Evolutionary conservation across 2,329 filamentous ascomycete genomes (phyloP).

Genomic region (Canariomyces notabilis): DNA sequence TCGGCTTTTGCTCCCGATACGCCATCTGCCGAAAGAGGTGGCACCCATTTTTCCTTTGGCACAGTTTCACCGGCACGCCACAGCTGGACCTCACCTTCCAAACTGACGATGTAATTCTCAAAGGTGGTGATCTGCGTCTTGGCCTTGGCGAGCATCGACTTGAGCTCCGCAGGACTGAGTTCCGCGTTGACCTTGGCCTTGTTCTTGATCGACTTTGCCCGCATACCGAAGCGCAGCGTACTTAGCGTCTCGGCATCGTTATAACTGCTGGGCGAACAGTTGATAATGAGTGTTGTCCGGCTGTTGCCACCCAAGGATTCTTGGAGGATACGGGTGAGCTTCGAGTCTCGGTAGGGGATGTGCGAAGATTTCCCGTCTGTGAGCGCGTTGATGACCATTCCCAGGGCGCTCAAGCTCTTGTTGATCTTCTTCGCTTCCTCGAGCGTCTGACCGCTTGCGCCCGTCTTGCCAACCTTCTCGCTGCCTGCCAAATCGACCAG

Average conservation of each 20-base stretch:
- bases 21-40: conserved; percentile 54
- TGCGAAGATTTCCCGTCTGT: conserved; percentile 97
- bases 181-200: conserved; percentile 99
- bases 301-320: conserved; percentile 97
- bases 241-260: conserved; percentile 93
- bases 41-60: conserved; percentile 83
- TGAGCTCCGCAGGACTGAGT: conserved; percentile 91
- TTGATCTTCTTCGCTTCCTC: conserved; percentile 99
- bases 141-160: conserved; percentile 85
- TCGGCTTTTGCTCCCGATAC: conserved; percentile 41
- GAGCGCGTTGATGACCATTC: conserved; percentile 97
- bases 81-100: conserved; percentile 78
- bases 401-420: conserved; percentile 95
- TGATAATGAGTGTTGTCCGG: conserved; percentile 96
- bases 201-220: conserved; percentile 98
- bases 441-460: conserved; percentile 91
- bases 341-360: conserved; percentile 95
- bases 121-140: conserved; percentile 86
- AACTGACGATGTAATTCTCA: conserved; percentile 74
- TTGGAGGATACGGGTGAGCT: conserved; percentile 94
- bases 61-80: conserved; percentile 89
- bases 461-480: conserved; percentile 98
- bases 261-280: conserved; percentile 97
- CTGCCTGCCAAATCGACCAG: conserved; percentile 96
- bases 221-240: conserved; percentile 88